phyloP scores from a whole-genome alignment of 2,329 filamentous ascomycete genomes.

The Phymatotrichopsis omnivora region DNA sequence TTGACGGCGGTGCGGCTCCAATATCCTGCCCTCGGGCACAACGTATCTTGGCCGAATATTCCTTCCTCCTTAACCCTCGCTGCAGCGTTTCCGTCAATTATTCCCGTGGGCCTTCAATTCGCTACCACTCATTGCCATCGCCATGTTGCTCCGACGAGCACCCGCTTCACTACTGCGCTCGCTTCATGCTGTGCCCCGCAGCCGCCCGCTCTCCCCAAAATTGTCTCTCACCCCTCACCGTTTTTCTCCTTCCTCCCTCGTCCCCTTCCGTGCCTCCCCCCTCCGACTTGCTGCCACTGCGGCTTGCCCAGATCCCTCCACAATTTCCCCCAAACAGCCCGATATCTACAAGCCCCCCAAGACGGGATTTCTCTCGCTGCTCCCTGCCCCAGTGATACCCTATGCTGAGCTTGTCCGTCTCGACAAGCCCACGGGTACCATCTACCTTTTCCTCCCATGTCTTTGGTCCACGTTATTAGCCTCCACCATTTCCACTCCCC shows the following conservation, averaged over 20 bases:
- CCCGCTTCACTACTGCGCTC: too few species aligned
- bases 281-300: slow-evolving; percentile 33
- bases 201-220: too few species aligned
- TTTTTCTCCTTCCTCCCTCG: neutral
- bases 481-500: slow-evolving; percentile 55
- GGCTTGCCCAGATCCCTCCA: slow-evolving; percentile 37
- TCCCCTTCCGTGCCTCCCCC: slow-evolving; percentile 1
- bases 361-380: slow-evolving; percentile 56
- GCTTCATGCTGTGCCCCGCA: too few species aligned
- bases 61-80: too few species aligned
- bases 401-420: slow-evolving; percentile 74
- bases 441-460: slow-evolving; percentile 79
- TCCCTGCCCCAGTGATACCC: slow-evolving; percentile 62
- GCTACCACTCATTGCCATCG: too few species aligned
- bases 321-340: neutral
- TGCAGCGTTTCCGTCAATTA: too few species aligned
- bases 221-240: too few species aligned
- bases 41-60: too few species aligned
- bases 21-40: too few species aligned
- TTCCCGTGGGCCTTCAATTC: too few species aligned
- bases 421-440: slow-evolving; percentile 70
- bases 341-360: slow-evolving; percentile 54
- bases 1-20: too few species aligned
- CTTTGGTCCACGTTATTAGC: slow-evolving; percentile 75
- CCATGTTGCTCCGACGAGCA: too few species aligned